Evolutionary conservation across 768 basidiomycete genomes (phyloP), one percentile per base, ranked within the genome.

Genomic region (Lentinus tigrinus): DNA sequence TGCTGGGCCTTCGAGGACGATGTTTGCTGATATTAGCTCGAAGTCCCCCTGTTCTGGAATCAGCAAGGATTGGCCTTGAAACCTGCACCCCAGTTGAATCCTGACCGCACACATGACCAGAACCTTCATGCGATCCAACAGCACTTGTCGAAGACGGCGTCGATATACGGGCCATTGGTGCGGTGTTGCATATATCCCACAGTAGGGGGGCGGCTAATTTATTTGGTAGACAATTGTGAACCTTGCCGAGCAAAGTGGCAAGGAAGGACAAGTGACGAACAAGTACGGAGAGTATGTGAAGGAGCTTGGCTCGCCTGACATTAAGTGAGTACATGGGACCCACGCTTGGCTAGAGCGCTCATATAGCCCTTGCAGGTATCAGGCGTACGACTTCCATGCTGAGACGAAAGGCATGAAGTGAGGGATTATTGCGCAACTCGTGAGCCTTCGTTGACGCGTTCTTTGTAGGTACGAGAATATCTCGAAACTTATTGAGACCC

Each of bases 321-420:
- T 82, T 19, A 76, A 75, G 89, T 90, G 66, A 43, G 84, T 70
- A 23, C 10, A 13, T 27, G 23, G 39, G 3, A 17, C 13, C 27
- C 39, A 2, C 19, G 24, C 14, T 23, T 23, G 24, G 6, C 5
- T 46, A 24, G 10, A 23, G 13, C 3, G 11, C 21, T 23, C 2
- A 14, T 4, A 24, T 23, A 14, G 21, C 43, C 7, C 19, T 24
- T 17, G 19, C 52, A 92, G 89, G 61, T 93, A 93, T 65, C 74
- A 77, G 60, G 88, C 86, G 67, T 98, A 95, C 67, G 96, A 98
- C 70, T 98, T 98, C 71, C 96, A 98, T 72, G 81, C 77, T 3
- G 93, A 97, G 71, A 96, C 94, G 11, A 88, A 84, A 68, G 95
- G 96, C 21, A 97, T 98, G 96, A 93, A 91, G 89, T 93, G 31